A percentile compares a stretch with the other conserved stretches of the same genome.
phyloP scores from a whole-genome alignment of 176 grass and related monocot species.

The Thalia dealbata region DNA sequence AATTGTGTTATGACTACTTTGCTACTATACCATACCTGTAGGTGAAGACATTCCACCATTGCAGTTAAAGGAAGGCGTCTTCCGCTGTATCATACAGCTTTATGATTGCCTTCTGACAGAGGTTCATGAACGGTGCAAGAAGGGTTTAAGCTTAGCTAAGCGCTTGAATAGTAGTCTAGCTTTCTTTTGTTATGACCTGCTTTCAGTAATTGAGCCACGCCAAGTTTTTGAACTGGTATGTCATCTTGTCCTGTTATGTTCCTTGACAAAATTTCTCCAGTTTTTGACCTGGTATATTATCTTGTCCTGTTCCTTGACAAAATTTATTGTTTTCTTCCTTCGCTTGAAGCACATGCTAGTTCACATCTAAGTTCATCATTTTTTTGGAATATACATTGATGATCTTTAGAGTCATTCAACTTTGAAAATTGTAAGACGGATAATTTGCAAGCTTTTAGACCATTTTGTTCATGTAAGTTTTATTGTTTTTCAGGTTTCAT shows the following conservation, averaged over 20 bases:
- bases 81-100: slow-evolving; percentile 88
- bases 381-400: background rate
- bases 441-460: background rate
- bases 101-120: slow-evolving; percentile 98
- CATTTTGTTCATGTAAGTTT: background rate
- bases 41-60: slow-evolving; percentile 91
- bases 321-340: background rate
- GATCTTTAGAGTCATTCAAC: background rate
- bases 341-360: background rate
- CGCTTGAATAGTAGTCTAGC: slow-evolving; percentile 91
- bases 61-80: slow-evolving; percentile 96
- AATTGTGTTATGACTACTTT: background rate
- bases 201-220: slow-evolving; percentile 91
- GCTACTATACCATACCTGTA: slow-evolving; percentile 25
- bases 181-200: slow-evolving; percentile 95
- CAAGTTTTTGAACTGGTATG: slow-evolving; percentile 99
- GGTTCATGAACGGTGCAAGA: slow-evolving; percentile 98
- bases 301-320: background rate
- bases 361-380: background rate
- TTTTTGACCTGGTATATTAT: slow-evolving; percentile 91
- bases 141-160: slow-evolving; percentile 91
- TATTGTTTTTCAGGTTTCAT: slow-evolving; percentile 50
- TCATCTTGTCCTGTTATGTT: background rate
- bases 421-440: too few species aligned
- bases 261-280: slow-evolving; percentile 11